These are phyloP conservation scores for Boletus rex-veris DNA, from an alignment of 768 basidiomycete species.

Conservation along the genomic window DNA sequence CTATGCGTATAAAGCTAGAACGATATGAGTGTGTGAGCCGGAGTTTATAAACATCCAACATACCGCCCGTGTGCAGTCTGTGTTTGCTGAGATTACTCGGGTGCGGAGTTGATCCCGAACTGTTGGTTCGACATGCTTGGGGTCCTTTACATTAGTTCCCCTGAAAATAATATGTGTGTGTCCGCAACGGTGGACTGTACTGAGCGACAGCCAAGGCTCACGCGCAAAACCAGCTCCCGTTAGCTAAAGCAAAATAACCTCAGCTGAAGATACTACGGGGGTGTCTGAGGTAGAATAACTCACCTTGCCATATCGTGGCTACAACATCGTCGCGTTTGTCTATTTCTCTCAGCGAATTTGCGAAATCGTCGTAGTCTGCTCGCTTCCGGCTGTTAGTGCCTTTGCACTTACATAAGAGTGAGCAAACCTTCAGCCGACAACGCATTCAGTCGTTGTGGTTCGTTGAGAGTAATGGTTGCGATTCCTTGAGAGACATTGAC, in stretches of 20 bases:
- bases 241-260: constrained; percentile 37
- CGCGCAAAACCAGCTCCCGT: constrained; percentile 74
- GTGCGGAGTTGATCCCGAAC: constrained; percentile 47
- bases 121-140: constrained; percentile 14
- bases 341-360: constrained; percentile 53
- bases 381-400: background rate
- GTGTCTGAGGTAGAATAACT: background rate
- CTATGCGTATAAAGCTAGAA: constrained; percentile 61
- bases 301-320: constrained; percentile 68
- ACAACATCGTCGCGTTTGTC: constrained; percentile 59
- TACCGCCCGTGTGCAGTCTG: constrained; percentile 65
- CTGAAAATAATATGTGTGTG: constrained; percentile 30
- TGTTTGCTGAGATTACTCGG: constrained; percentile 48
- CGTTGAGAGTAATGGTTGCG: constrained; percentile 66
- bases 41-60: constrained; percentile 14
- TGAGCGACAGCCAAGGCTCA: constrained; percentile 33
- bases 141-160: constrained; percentile 53
- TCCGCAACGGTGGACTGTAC: background rate
- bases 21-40: background rate
- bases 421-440: constrained; percentile 45
- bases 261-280: background rate
- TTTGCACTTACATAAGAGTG: background rate
- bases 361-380: constrained; percentile 61
- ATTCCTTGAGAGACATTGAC: constrained; percentile 53
- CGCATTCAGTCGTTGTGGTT: constrained; percentile 58